These are phyloP conservation scores for Lasiodiplodia hormozganensis DNA, from an alignment of 2,329 filamentous ascomycete genomes.

Conservation along the genomic window DNA sequence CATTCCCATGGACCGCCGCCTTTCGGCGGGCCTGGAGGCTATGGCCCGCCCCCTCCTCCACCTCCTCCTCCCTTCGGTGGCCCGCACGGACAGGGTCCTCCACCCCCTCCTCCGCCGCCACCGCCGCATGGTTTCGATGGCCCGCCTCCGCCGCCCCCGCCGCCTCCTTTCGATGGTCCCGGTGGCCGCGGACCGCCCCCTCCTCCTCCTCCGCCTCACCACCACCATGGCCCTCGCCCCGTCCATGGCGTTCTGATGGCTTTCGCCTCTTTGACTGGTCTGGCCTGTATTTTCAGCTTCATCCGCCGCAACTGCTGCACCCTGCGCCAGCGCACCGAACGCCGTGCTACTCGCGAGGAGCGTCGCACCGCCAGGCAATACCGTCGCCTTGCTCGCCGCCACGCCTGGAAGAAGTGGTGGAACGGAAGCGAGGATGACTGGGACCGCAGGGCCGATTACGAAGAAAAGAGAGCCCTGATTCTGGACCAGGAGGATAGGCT, in stretches of 20 bases:
- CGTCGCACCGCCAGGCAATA: constrained; percentile 60
- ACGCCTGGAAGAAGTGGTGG: constrained; percentile 61
- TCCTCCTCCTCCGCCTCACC: constrained; percentile 24
- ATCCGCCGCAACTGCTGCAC: constrained; percentile 58
- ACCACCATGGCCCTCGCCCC: constrained; percentile 28
- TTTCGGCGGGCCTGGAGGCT: constrained; percentile 5
- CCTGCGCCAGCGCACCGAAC: constrained; percentile 53
- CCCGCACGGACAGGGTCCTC: constrained; percentile 4
- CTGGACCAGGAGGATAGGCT: constrained; percentile 54
- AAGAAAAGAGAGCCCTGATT: constrained; percentile 60
- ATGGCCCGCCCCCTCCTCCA: constrained; percentile 8
- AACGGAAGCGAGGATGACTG: constrained; percentile 42
- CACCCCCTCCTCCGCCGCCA: constrained; percentile 22
- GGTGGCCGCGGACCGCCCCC: not conserved
- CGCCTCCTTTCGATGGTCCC: constrained; percentile 31
- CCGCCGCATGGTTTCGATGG: not conserved
- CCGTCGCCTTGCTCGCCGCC: constrained; percentile 59
- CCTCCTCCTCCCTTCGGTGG: constrained; percentile 15
- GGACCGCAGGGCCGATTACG: constrained; percentile 51
- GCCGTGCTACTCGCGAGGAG: constrained; percentile 61
- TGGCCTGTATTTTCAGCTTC: constrained; percentile 52
- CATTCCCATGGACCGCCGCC: constrained; percentile 28
- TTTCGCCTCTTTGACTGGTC: constrained; percentile 55
- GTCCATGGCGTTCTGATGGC: constrained; percentile 47
- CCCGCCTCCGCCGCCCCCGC: constrained; percentile 30